Percentiles rank a stretch among this genome's conserved stretches.
These are phyloP conservation scores for Nannizzia gypsea DNA, from an alignment of 2,329 filamentous ascomycete genomes.

Conservation along the genomic window DNA sequence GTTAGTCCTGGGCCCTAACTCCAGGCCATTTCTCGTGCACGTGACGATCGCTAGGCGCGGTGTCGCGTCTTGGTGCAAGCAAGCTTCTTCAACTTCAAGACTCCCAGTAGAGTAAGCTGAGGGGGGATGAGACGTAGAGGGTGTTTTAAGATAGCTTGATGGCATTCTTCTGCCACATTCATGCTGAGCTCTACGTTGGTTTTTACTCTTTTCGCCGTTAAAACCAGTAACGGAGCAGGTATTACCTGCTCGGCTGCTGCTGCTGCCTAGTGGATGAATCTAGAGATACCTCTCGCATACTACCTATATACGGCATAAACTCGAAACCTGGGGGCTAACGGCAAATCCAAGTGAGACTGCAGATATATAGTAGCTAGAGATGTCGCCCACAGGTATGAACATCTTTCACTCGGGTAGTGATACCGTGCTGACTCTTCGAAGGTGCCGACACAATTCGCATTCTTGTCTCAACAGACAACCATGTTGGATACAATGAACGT, in stretches of 20 bases:
- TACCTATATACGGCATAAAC: not conserved
- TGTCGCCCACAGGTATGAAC: not conserved
- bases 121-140: no score
- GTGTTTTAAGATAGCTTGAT: no score
- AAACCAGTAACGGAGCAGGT: not conserved
- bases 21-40: no score
- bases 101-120: no score
- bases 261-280: not conserved
- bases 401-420: not conserved
- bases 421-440: constrained; percentile 17
- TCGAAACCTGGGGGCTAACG: not conserved
- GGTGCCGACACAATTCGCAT: constrained; percentile 82
- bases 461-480: constrained; percentile 87
- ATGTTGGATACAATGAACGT: constrained; percentile 92
- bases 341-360: not conserved
- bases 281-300: not conserved
- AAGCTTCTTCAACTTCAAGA: no score
- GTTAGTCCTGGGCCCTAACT: no score
- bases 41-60: no score
- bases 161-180: no score
- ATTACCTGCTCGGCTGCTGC: not conserved
- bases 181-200: not conserved
- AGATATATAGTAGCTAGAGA: not conserved
- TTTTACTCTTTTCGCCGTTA: not conserved
- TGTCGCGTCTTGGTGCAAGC: no score